Conservation (phyloP, 192 early-diverging fungal genomes). For the Bifiguratus adelaidae region DNA sequence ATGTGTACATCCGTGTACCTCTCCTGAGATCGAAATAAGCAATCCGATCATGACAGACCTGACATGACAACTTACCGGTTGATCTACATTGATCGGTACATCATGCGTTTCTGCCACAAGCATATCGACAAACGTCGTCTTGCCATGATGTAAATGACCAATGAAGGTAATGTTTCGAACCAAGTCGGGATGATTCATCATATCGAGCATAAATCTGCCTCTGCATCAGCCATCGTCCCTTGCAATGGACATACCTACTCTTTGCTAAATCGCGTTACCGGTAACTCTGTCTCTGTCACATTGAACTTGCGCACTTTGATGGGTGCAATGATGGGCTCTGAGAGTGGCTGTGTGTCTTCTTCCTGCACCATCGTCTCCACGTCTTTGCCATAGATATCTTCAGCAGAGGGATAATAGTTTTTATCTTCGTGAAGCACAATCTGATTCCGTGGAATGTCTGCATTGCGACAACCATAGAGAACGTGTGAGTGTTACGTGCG, state of each 20-base stretch:
- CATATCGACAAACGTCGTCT: constrained; percentile 88
- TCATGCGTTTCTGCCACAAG: constrained; percentile 84
- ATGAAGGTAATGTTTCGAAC: constrained; percentile 85
- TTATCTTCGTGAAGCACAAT: constrained; percentile 98
- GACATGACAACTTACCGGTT: constrained; percentile 29
- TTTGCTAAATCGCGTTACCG: constrained; percentile 76
- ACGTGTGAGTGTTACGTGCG: too few species aligned
- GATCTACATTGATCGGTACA: constrained; percentile 33
- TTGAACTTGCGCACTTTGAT: constrained; percentile 80
- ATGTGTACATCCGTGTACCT: constrained; percentile 91
- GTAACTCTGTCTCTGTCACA: constrained; percentile 74
- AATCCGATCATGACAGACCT: not conserved
- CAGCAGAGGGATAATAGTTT: constrained; percentile 95
- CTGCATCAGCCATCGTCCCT: not conserved
- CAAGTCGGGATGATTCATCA: constrained; percentile 69
- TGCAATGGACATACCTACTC: constrained; percentile 41
- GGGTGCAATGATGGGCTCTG: constrained; percentile 91
- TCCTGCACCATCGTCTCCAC: constrained; percentile 96
- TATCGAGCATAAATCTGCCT: constrained; percentile 63
- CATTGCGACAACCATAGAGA: too few species aligned
- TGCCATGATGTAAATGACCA: constrained; percentile 97
- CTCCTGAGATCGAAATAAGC: constrained; percentile 27
- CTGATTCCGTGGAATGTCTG: constrained; percentile 54
- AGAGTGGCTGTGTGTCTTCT: constrained; percentile 93
- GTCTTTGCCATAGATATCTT: constrained; percentile 89